Evolutionary conservation across 208 protist genomes (phyloP).

Genomic region (Leishmania martiniquensis): DNA sequence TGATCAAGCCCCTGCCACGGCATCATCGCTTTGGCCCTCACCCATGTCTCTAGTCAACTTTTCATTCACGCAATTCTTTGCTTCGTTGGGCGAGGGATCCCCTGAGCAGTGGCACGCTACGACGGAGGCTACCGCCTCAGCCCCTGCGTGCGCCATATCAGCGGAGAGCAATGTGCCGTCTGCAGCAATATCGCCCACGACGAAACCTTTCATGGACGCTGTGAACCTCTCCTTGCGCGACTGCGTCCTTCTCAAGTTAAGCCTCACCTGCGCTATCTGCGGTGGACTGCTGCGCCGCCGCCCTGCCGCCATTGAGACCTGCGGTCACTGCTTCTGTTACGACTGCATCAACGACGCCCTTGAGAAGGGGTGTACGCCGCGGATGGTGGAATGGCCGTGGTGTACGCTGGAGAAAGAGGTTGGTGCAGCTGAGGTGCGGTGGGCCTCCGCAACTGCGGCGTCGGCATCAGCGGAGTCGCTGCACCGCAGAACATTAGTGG

Average conservation of each 20-base stretch:
- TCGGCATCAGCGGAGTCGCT: neutral
- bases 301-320: conserved; percentile 59
- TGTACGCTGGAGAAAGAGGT: conserved; percentile 9
- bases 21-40: neutral
- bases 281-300: conserved; percentile 37
- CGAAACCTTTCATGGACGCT: neutral
- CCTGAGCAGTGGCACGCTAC: neutral
- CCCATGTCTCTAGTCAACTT: conserved; percentile 18
- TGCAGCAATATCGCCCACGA: neutral
- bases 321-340: conserved; percentile 81
- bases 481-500: neutral
- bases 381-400: conserved; percentile 44
- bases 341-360: conserved; percentile 69
- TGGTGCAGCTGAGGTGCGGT: conserved; percentile 11
- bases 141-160: neutral
- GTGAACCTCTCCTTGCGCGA: conserved; percentile 19
- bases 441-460: conserved; percentile 5
- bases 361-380: conserved; percentile 52
- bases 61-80: conserved; percentile 31
- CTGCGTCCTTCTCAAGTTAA: conserved; percentile 37
- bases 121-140: neutral
- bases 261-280: conserved; percentile 65
- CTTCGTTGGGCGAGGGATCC: conserved; percentile 3
- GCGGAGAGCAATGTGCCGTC: neutral
- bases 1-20: neutral